Base-by-base conservation (phyloP, 1,284 basidiomycete genomes). In the Apiotrichum siamense region DNA sequence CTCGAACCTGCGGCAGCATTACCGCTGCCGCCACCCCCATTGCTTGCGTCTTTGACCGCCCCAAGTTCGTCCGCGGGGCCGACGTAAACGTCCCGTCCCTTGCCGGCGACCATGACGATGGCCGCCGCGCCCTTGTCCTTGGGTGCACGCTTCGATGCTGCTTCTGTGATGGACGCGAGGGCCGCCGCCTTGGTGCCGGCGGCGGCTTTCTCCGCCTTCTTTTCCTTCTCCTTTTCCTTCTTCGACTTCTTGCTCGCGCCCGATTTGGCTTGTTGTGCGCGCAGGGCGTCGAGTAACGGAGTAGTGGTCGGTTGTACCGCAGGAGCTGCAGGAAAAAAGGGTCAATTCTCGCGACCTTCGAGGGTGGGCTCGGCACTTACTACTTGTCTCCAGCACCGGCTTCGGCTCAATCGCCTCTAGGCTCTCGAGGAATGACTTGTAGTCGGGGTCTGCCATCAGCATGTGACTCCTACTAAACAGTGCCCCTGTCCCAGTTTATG, bases 281-380 rank as follows among this genome's bases (percentile, higher is more conserved):
- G 87, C 49, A 96, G 80, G 2, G 89, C 88, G 62, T 92, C 89
- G 29, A 96, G 80, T 23, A 94, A 79, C 0, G 91, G 91, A 0
- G 91, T 94, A 0, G 86, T 85, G 52, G 84, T 88, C 1, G 87
- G 65, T 49, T 62, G 64, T 3, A 46, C 32, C 4, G 47, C 29
- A 2, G 64, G 55, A 3, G 50, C 65, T 65, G 57, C n/a, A n/a
- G n/a, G n/a, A n/a, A n/a, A n/a, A n/a, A n/a, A n/a, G n/a, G n/a
- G n/a, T n/a, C n/a, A n/a, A n/a, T n/a, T n/a, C n/a, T n/a, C n/a
- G n/a, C n/a, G n/a, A n/a, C n/a, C n/a, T n/a, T n/a, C n/a, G n/a
- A n/a, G n/a, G n/a, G n/a, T n/a, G 18, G 32, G 2, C 9, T 4
- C 20, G n/a, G 39, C 26, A 70, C 83, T 54, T 58, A 87, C 87